A percentile compares a stretch with the other conserved stretches of the same genome.
phyloP scores from a whole-genome alignment of 1,139 yeast genomes.

The Ogataea hybrid region DNA sequence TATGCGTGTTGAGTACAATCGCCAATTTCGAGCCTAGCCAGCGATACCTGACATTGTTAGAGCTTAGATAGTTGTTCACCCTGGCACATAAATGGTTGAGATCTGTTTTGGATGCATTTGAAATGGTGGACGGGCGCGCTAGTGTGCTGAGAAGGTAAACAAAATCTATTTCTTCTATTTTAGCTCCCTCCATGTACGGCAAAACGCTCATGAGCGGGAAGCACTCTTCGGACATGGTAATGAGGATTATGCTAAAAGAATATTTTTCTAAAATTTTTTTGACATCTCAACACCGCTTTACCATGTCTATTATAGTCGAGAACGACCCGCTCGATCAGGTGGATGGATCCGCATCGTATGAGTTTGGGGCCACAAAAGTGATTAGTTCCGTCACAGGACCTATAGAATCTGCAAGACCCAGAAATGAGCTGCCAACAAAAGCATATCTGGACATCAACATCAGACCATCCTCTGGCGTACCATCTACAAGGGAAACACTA shows the following conservation, averaged over 20 bases:
- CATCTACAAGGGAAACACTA: constrained; percentile 74
- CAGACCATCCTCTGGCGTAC: constrained; percentile 73
- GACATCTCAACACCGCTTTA: constrained; percentile 6
- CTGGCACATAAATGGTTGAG: constrained; percentile 56
- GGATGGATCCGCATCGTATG: constrained; percentile 76
- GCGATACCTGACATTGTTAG: constrained; percentile 46
- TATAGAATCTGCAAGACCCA: constrained; percentile 66
- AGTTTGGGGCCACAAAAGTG: constrained; percentile 51
- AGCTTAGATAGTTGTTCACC: constrained; percentile 50
- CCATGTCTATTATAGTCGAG: constrained; percentile 11
- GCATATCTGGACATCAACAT: constrained; percentile 80
- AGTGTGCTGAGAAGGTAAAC: constrained; percentile 19
- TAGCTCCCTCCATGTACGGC: constrained; percentile 24
- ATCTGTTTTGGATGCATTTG: constrained; percentile 42
- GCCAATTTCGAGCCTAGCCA: constrained; percentile 67
- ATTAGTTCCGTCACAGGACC: constrained; percentile 88
- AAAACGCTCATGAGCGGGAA: constrained; percentile 15
- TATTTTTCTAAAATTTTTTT: constrained; percentile 6
- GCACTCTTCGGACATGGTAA: constrained; percentile 5
- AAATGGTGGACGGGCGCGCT: constrained; percentile 24
- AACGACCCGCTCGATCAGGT: constrained; percentile 46
- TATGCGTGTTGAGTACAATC: constrained; percentile 49
- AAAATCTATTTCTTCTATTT: constrained; percentile 15
- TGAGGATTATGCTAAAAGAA: background rate
- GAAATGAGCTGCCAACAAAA: constrained; percentile 82